These are phyloP conservation scores for Hepatocystis sp. DNA, from an alignment of 169 alveolate species.

Conservation along the genomic window DNA sequence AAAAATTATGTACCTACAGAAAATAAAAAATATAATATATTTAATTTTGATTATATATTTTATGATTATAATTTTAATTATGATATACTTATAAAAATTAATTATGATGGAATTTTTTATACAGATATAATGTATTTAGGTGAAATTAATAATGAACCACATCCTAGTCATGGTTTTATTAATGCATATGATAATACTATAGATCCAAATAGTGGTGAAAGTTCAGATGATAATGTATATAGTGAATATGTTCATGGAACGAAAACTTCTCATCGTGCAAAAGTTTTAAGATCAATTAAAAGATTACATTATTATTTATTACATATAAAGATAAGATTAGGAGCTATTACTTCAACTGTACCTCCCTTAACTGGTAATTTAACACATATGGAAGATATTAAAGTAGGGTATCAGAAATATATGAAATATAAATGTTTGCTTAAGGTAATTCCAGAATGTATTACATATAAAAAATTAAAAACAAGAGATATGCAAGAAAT, in stretches of 20 bases:
- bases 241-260: too few species aligned
- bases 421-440: conserved; percentile 16
- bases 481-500: conserved; percentile 59
- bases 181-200: not conserved
- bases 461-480: conserved; percentile 13
- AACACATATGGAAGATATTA: conserved; percentile 46
- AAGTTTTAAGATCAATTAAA: conserved; percentile 3
- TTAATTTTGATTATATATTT: conserved; percentile 43
- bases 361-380: conserved; percentile 46
- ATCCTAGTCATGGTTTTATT: not conserved
- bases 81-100: not conserved
- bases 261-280: not conserved
- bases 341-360: conserved; percentile 18
- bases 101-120: too few species aligned
- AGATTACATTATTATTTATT: conserved; percentile 46
- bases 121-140: too few species aligned
- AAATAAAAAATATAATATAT: not conserved
- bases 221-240: not conserved
- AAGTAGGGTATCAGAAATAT: conserved; percentile 56
- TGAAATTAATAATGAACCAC: not conserved
- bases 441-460: conserved; percentile 10
- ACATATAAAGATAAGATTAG: conserved; percentile 38
- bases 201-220: not conserved
- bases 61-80: conserved; percentile 21
- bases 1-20: conserved; percentile 7